Percentiles rank a stretch among this genome's conserved stretches.
Evolutionary conservation across 2,329 filamentous ascomycete species (phyloP).

Genomic region (Botrytis hyacinthi): DNA sequence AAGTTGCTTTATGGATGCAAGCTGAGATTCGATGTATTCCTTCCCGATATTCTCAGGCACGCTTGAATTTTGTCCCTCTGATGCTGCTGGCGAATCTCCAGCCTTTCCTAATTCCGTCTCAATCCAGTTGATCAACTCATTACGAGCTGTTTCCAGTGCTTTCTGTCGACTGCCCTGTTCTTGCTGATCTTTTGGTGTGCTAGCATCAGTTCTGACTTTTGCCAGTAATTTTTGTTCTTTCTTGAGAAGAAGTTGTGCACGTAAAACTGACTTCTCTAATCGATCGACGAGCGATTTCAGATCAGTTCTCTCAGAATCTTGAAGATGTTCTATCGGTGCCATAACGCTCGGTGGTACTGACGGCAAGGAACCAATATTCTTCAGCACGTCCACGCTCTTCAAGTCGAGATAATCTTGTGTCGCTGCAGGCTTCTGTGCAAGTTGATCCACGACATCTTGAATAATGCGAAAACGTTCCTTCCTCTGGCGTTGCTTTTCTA

Average conservation of each 20-base stretch:
- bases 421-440: conserved; percentile 53
- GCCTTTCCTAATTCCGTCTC: conserved; percentile 59
- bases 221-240: conserved; percentile 56
- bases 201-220: conserved; percentile 39
- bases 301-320: conserved; percentile 41
- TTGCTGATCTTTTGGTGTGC: not conserved
- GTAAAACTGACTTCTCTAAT: conserved; percentile 58
- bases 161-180: conserved; percentile 38
- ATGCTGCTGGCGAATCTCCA: conserved; percentile 38
- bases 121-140: conserved; percentile 64
- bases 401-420: conserved; percentile 49
- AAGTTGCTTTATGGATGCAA: conserved; percentile 48
- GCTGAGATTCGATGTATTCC: conserved; percentile 28
- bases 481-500: conserved; percentile 53
- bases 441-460: conserved; percentile 50
- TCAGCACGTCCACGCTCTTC: conserved; percentile 27
- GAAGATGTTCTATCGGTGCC: conserved; percentile 16
- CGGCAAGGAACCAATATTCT: conserved; percentile 31
- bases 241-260: conserved; percentile 55
- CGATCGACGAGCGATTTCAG: conserved; percentile 49
- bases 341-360: conserved; percentile 35
- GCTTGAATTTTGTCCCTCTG: conserved; percentile 26
- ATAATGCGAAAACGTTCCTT: conserved; percentile 51
- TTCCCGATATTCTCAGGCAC: conserved; percentile 26
- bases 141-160: conserved; percentile 55